Evolutionary conservation across 2,329 filamentous ascomycete genomes (phyloP), one percentile per base, ranked within the genome.

Genomic region (Lecanicillium sp.): DNA sequence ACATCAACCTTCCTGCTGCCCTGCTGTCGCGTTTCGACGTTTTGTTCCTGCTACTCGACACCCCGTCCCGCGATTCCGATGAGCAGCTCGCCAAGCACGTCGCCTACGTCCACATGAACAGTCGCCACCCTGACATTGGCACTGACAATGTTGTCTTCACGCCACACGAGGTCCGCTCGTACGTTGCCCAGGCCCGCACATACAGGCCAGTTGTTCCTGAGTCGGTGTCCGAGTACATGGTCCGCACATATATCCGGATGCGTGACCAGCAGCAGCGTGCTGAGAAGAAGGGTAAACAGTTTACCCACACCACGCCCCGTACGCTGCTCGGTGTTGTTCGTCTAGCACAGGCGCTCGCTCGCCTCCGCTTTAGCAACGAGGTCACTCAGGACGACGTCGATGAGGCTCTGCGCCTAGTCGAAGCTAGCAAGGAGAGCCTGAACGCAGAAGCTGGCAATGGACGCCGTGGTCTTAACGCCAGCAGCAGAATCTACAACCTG

Each of bases 1-100:
- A 98, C 64, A 98, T 98, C 66, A 98, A 98, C 63, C 80, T 98
- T 29, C 92, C 92, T n/a, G 92, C 92, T 14, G 92, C 92, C 15
- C 78, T 98, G 15, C 77, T 98, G 39, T 96, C 90, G 43, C 87
- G 92, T 77, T 98, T 98, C 64, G 92, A 98, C 60, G 76, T 98
- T 49, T 77, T 98, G 49, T 98, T 97, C 73, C 73, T 98, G 33
- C 89, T 98, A 53, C 83, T 98, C 43, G 92, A 98, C 67, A 95
- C 87, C 28, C 90, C 92, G 3, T 82, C 81, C 14, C 84, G 88
- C 46, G 92, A 98, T 50, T 75, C 78, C 1, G 92, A 98, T 55
- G 88, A 94, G 56, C 87, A 95, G 62, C 78, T 98, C 17, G 92
- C 92, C 45, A 87, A 86, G 62, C 92, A 98, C 71, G 92, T 98